Evolutionary conservation across 768 basidiomycete genomes (phyloP).

Genomic region (Suillus fuscotomentosus): DNA sequence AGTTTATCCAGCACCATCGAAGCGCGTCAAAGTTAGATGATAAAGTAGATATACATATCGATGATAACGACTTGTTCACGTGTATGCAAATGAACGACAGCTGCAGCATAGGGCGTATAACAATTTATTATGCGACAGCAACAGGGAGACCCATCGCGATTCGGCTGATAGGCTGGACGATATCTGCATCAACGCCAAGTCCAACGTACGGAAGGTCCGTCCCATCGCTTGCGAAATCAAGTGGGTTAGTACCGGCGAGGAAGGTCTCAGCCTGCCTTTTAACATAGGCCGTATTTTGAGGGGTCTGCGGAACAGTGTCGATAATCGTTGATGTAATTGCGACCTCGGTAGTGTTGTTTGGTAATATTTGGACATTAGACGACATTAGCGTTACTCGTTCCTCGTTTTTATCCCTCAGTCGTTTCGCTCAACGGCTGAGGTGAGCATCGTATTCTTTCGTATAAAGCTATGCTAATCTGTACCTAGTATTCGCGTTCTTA

Average conservation of each 20-base stretch:
- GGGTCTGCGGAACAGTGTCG: slow-evolving; percentile 66
- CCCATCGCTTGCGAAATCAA: slow-evolving; percentile 61
- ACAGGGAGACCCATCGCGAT: slow-evolving; percentile 44
- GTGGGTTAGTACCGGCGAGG: slow-evolving; percentile 57
- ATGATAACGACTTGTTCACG: not conserved
- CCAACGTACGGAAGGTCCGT: slow-evolving; percentile 40
- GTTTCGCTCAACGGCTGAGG: too few species aligned
- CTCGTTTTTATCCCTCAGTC: too few species aligned
- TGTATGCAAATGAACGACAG: not conserved
- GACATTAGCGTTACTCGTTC: too few species aligned
- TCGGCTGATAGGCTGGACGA: slow-evolving; percentile 32
- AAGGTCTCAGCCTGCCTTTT: slow-evolving; percentile 62
- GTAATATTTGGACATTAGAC: too few species aligned
- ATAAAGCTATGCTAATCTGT: too few species aligned
- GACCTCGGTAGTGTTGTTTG: too few species aligned
- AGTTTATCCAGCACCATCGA: not conserved
- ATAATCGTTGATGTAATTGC: too few species aligned
- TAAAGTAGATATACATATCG: not conserved
- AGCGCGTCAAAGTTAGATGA: not conserved
- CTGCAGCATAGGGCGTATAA: not conserved
- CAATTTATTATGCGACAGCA: slow-evolving; percentile 5
- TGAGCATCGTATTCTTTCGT: too few species aligned
- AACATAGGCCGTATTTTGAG: slow-evolving; percentile 59
- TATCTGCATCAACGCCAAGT: slow-evolving; percentile 39
- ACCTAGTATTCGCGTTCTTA: too few species aligned